A percentile compares a stretch with the other conserved stretches of the same genome.
Conservation (phyloP, 1,284 basidiomycete genomes). For the Puccinia polysora region DNA sequence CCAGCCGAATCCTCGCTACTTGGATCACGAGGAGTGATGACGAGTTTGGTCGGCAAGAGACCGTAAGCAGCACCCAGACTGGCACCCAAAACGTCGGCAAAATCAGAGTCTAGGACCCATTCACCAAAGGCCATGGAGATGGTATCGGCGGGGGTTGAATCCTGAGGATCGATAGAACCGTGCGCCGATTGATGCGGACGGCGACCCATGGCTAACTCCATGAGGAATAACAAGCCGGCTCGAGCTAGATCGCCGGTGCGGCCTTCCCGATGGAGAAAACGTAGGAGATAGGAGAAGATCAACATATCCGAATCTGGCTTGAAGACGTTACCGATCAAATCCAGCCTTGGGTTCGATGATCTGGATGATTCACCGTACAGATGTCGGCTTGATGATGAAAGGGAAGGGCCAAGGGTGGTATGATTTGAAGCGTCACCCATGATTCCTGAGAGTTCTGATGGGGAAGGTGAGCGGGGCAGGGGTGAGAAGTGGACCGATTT, state of each 20-base stretch:
- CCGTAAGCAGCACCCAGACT: constrained; percentile 91
- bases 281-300: constrained; percentile 88
- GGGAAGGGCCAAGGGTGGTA: constrained; percentile 57
- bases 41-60: constrained; percentile 77
- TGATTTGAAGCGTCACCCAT: constrained; percentile 55
- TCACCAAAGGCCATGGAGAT: constrained; percentile 79
- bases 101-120: constrained; percentile 91
- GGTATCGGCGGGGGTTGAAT: constrained; percentile 57
- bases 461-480: constrained; percentile 26
- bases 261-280: constrained; percentile 90
- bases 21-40: constrained; percentile 45
- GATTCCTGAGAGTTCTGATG: constrained; percentile 59
- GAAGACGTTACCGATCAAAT: constrained; percentile 52
- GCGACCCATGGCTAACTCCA: constrained; percentile 83
- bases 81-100: constrained; percentile 90
- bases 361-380: not conserved
- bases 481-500: constrained; percentile 44
- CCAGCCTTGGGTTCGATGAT: constrained; percentile 16
- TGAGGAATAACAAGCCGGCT: constrained; percentile 81
- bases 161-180: constrained; percentile 5
- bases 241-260: constrained; percentile 89
- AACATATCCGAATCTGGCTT: constrained; percentile 90
- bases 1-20: constrained; percentile 45
- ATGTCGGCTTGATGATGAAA: constrained; percentile 37
- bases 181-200: constrained; percentile 48